Evolutionary conservation across 2,329 filamentous ascomycete species (phyloP).

Genomic region (Colletotrichum sp.): DNA sequence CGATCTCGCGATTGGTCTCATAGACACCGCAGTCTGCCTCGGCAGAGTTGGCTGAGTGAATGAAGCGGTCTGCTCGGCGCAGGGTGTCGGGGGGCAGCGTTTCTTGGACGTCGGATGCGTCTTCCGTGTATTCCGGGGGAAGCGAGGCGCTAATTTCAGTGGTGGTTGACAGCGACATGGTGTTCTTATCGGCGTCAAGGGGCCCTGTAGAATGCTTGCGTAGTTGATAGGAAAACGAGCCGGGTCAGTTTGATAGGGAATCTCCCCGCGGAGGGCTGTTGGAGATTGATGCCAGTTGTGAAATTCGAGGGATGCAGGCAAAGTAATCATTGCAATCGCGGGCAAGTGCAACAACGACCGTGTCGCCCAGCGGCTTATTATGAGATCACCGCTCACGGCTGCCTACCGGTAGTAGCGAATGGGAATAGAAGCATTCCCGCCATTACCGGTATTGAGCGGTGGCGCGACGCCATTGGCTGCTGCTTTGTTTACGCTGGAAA

Average conservation of each 20-base stretch:
- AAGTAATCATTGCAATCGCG: not conserved
- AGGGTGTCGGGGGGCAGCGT: constrained; percentile 35
- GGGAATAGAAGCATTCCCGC: not conserved
- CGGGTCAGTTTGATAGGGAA: not conserved
- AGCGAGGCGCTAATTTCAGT: not conserved
- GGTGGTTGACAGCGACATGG: not conserved
- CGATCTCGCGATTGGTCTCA: constrained; percentile 39
- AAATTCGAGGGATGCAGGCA: not conserved
- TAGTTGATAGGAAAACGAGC: not conserved
- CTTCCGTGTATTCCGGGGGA: constrained; percentile 6
- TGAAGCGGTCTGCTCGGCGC: constrained; percentile 36
- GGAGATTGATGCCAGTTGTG: not conserved
- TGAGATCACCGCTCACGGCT: not conserved
- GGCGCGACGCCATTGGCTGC: not conserved
- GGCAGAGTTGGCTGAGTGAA: constrained; percentile 30
- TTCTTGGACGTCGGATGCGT: not conserved
- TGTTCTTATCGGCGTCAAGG: not conserved
- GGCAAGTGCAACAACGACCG: not conserved
- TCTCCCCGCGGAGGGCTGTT: not conserved
- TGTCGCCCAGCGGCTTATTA: not conserved
- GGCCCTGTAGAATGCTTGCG: not conserved
- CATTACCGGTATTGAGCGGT: not conserved
- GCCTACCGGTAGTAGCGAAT: not conserved
- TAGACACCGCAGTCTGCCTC: constrained; percentile 34
- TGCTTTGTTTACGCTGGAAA: not conserved